A percentile compares a stretch with the other conserved stretches of the same genome.
Evolutionary conservation across 208 protist species (phyloP).

Genomic region (Crithidia fasciculata): DNA sequence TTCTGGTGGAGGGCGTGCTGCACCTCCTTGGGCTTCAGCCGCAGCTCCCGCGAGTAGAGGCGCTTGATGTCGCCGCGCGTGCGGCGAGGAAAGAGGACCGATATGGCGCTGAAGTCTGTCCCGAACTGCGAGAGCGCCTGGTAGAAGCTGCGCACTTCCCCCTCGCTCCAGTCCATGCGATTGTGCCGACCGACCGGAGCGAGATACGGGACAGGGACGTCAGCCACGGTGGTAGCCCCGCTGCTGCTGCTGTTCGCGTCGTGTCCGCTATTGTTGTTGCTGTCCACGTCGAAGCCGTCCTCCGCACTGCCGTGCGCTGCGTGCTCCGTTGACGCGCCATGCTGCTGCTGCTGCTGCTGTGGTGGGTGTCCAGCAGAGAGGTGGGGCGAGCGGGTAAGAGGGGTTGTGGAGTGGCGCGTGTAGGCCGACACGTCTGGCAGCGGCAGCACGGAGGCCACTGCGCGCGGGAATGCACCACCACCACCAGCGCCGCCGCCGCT

Average conservation of each 20-base stretch:
- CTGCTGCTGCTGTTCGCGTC: neutral
- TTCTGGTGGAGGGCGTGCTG: constrained; percentile 54
- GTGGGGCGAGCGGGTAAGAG: constrained; percentile 15
- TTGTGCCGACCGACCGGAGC: constrained; percentile 15
- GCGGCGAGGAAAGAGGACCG: constrained; percentile 69
- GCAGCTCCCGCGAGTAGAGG: constrained; percentile 83
- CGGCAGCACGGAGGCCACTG: constrained; percentile 4
- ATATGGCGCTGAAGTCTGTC: constrained; percentile 89
- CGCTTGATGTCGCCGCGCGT: constrained; percentile 80
- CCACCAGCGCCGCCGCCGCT: neutral
- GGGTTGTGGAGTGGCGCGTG: neutral
- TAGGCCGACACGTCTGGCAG: constrained; percentile 18
- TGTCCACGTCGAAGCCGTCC: neutral
- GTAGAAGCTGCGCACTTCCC: constrained; percentile 82
- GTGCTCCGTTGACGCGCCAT: neutral
- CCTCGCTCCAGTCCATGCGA: constrained; percentile 76
- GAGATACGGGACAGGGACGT: neutral
- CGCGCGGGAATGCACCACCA: neutral
- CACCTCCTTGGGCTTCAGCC: constrained; percentile 57
- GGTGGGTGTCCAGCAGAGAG: constrained; percentile 4
- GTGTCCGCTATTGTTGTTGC: neutral
- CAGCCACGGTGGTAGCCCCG: neutral
- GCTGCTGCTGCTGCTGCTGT: neutral
- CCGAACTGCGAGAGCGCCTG: constrained; percentile 86
- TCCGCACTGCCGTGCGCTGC: constrained; percentile 5